These are phyloP conservation scores for Perkinsus olseni DNA, from an alignment of 169 alveolate genomes.

Conservation along the genomic window DNA sequence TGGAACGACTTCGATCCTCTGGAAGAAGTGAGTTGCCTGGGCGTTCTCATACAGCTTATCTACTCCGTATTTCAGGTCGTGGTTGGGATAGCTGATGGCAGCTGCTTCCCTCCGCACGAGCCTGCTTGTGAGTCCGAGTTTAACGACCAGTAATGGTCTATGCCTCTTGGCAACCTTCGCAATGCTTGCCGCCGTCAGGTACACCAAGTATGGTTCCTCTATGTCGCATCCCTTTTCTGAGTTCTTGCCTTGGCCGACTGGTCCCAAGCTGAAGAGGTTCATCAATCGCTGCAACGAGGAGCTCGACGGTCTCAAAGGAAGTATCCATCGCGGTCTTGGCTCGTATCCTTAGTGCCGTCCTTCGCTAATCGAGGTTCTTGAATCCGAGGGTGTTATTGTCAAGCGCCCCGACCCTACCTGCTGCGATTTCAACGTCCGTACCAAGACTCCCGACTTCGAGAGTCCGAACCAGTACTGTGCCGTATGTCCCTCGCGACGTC, in stretches of 20 bases:
- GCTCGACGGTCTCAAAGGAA: constrained; percentile 9
- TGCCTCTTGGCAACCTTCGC: not conserved
- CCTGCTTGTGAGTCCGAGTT: constrained; percentile 14
- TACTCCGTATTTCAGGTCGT: not conserved
- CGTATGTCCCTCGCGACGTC: constrained; percentile 14
- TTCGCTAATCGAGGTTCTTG: not conserved
- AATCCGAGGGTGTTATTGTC: constrained; percentile 10
- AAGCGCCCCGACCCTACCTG: not conserved
- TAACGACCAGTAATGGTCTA: constrained; percentile 10
- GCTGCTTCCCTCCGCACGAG: constrained; percentile 13
- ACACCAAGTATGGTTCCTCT: constrained; percentile 10
- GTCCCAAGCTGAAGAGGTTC: constrained; percentile 6
- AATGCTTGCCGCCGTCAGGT: not conserved
- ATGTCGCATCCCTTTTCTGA: constrained; percentile 13
- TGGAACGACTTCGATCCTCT: constrained; percentile 19
- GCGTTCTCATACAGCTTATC: not conserved
- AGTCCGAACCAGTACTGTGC: constrained; percentile 15
- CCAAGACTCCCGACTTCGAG: constrained; percentile 16
- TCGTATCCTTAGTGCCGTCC: not conserved
- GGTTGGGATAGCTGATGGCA: constrained; percentile 6
- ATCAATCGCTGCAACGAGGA: constrained; percentile 9
- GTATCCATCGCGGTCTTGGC: not conserved
- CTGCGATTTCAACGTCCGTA: constrained; percentile 7
- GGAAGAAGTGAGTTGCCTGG: not conserved
- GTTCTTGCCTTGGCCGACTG: constrained; percentile 16